Evolutionary conservation across 2,329 filamentous ascomycete species (phyloP), one percentile per base, ranked within the genome.

Genomic region (Alternaria sp.): DNA sequence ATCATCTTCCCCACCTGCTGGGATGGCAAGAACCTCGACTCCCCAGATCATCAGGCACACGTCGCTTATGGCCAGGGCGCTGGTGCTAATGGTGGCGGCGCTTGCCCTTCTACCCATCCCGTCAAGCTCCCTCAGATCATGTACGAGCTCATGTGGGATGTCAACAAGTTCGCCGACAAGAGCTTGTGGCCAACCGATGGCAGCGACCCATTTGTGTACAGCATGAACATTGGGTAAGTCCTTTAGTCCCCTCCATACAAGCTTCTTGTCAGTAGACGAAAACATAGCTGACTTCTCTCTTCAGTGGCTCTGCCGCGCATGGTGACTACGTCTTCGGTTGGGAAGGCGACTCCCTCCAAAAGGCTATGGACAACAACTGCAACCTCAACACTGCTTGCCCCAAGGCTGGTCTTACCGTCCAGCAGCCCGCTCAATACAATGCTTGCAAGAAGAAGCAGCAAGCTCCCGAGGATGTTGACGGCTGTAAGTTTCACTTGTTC

Each of bases 11-110:
- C 75, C n/a, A 66, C 70, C 4, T 76, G 71, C 68, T 74, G 72
- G 73, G 69, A 76, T 51, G 75, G 71, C 54, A 72, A 70, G 65
- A 73, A 74, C 57, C 74, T 77, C 54, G 75, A 78, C 58, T 75
- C 71, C 3, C 75, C 75, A 17, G 69, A 78, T 64, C 73, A 76
- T 65, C 69, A 73, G 71, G 79, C 76, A 65, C 83, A 85, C 74
- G 81, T 85, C 19, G 77, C 82, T 21, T 86, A 85, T 74, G 74
- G 75, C 45, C 78, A 79, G 44, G 81, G 82, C 49, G 73, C 75
- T 10, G 83, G 83, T 15, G 83, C 83, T 19, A 82, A 69, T 21
- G 83, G 83, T 21, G 83, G 83, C 61, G 83, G 83, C 57, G 71
- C 77, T 30, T 86, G 84, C 81, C 83, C 84, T 5, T 77, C 81